A percentile compares a stretch with the other conserved stretches of the same genome.
phyloP scores from a whole-genome alignment of 768 basidiomycete genomes.

The Tylopilus intermedius region DNA sequence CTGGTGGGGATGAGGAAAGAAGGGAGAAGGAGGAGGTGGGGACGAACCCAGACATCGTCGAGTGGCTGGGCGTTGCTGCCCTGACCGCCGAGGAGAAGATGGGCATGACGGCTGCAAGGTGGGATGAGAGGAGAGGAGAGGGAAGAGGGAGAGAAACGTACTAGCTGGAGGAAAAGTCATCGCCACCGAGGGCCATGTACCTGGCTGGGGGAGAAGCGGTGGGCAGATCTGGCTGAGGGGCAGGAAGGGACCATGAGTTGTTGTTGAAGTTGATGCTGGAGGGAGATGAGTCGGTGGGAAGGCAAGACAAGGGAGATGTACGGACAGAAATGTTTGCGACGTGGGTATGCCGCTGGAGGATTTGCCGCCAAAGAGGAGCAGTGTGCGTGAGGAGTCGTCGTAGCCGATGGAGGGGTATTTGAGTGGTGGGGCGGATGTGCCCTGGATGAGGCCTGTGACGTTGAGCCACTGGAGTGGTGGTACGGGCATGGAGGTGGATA shows the following conservation, averaged over 20 bases:
- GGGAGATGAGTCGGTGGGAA: constrained; percentile 4
- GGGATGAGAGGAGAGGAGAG: constrained; percentile 13
- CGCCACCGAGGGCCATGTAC: constrained; percentile 58
- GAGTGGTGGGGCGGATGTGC: constrained; percentile 54
- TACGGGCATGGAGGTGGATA: constrained; percentile 46
- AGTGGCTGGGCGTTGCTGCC: constrained; percentile 49
- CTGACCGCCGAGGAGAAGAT: constrained; percentile 70
- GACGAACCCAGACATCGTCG: constrained; percentile 69
- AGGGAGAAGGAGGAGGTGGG: neutral
- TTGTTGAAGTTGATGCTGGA: constrained; percentile 57
- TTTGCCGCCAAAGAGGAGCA: constrained; percentile 75
- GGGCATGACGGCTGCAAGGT: constrained; percentile 58
- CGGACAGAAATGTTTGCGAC: constrained; percentile 66
- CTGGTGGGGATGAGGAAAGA: constrained; percentile 33
- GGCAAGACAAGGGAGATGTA: neutral
- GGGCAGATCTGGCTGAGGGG: constrained; percentile 47
- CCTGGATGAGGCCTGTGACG: constrained; percentile 51
- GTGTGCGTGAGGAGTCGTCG: constrained; percentile 42
- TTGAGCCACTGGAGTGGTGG: constrained; percentile 61
- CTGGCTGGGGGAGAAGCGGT: constrained; percentile 51
- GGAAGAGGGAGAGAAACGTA: constrained; percentile 33
- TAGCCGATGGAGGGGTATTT: constrained; percentile 69
- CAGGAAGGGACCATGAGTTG: constrained; percentile 56
- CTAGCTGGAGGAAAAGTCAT: constrained; percentile 81
- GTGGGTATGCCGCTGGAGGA: constrained; percentile 59